Conservation (phyloP, 2,329 filamentous ascomycete species). For the Monilinia polystroma region DNA sequence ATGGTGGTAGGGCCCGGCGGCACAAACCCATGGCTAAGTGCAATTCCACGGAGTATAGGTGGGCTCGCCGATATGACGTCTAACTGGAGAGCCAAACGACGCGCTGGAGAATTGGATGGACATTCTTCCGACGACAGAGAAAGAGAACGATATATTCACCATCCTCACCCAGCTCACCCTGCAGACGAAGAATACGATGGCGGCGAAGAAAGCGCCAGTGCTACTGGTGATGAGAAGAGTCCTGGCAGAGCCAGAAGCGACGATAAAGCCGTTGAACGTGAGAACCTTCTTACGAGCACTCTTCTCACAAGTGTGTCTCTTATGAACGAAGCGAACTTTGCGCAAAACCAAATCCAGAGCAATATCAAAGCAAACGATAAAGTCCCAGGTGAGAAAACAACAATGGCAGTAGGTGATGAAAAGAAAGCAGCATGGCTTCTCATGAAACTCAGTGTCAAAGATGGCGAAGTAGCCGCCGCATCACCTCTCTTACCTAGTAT, state of each 20-base stretch:
- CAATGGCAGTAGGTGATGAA: slow-evolving; percentile 38
- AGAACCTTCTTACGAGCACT: not conserved
- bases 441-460: slow-evolving; percentile 49
- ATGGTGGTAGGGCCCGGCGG: slow-evolving; percentile 8
- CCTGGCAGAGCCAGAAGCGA: not conserved
- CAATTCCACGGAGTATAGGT: slow-evolving; percentile 44
- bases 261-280: not conserved
- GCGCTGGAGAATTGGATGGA: slow-evolving; percentile 31
- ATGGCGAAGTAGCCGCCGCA: slow-evolving; percentile 31
- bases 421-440: slow-evolving; percentile 50
- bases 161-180: slow-evolving; percentile 7
- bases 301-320: too few species aligned
- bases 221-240: slow-evolving; percentile 27
- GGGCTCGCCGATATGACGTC: slow-evolving; percentile 24
- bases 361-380: not conserved
- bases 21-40: slow-evolving; percentile 47
- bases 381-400: not conserved
- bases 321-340: not conserved
- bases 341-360: not conserved
- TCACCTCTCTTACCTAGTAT: not conserved
- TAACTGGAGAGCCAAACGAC: slow-evolving; percentile 27
- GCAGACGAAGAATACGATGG: slow-evolving; percentile 37
- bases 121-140: slow-evolving; percentile 23
- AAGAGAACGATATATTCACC: not conserved
- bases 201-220: slow-evolving; percentile 33